These are phyloP conservation scores for Panaeolus papilionaceus DNA, from an alignment of 768 basidiomycete species.

Conservation along the genomic window DNA sequence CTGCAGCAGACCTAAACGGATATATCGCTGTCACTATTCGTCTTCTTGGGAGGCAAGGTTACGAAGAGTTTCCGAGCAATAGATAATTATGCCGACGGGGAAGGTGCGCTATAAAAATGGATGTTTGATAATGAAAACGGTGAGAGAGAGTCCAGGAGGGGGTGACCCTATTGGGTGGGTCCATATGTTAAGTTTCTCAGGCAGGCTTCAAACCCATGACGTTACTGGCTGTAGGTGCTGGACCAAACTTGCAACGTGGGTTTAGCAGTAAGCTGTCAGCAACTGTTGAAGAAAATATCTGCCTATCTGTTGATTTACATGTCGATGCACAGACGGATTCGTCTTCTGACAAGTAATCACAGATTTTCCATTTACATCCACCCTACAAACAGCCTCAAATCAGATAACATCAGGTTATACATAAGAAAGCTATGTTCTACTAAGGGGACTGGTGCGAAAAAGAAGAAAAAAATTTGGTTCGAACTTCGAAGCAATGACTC, in stretches of 20 bases:
- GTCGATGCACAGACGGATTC: too few species aligned
- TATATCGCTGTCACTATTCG: background rate
- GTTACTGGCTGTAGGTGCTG: background rate
- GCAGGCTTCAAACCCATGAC: background rate
- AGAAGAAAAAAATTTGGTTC: background rate
- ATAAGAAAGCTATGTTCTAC: background rate
- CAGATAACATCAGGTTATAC: too few species aligned
- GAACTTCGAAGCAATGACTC: background rate
- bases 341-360: too few species aligned
- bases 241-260: background rate
- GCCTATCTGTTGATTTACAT: too few species aligned
- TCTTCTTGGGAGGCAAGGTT: background rate
- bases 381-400: too few species aligned
- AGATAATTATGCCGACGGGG: background rate
- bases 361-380: background rate
- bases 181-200: background rate
- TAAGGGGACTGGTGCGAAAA: background rate
- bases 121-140: background rate
- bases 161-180: background rate
- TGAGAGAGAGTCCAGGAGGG: background rate
- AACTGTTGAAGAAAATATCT: too few species aligned
- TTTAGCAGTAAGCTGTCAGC: background rate
- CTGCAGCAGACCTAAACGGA: background rate
- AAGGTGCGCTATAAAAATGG: background rate
- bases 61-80: background rate